These are phyloP conservation scores for Cladophialophora bantiana DNA, from an alignment of 2,329 filamentous ascomycete species.

Conservation along the genomic window DNA sequence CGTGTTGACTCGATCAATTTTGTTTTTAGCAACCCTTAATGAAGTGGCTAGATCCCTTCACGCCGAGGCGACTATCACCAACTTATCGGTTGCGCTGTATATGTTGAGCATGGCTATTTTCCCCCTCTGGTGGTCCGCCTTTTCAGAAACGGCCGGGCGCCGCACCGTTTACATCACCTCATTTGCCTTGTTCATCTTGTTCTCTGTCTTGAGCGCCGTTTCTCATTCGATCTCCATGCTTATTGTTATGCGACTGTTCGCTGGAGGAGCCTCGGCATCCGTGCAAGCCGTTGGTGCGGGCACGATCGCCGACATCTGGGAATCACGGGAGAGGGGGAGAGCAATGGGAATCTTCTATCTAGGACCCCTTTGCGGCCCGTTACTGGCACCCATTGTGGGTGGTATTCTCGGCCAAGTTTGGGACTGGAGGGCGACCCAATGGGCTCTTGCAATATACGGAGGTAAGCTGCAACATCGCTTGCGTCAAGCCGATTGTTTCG, in stretches of 20 bases:
- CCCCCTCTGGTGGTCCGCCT: constrained; percentile 85
- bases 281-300: constrained; percentile 85
- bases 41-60: constrained; percentile 69
- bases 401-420: constrained; percentile 72
- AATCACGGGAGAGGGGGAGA: constrained; percentile 71
- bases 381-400: constrained; percentile 78
- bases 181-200: constrained; percentile 75
- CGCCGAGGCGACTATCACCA: constrained; percentile 70
- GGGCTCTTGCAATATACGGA: constrained; percentile 77
- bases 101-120: constrained; percentile 86
- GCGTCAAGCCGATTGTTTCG: neutral
- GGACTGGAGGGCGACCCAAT: constrained; percentile 79
- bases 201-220: constrained; percentile 72
- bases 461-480: constrained; percentile 34
- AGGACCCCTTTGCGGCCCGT: constrained; percentile 75
- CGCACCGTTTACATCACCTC: constrained; percentile 80
- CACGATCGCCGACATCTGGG: constrained; percentile 83
- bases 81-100: constrained; percentile 78
- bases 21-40: constrained; percentile 67
- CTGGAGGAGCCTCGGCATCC: constrained; percentile 77
- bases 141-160: constrained; percentile 74
- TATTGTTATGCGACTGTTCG: constrained; percentile 75
- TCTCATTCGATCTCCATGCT: constrained; percentile 76
- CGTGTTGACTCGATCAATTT: neutral
- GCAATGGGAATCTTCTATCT: constrained; percentile 89